Base-by-base conservation (phyloP, 2,329 filamentous ascomycete species). In the Dothistroma septosporum region DNA sequence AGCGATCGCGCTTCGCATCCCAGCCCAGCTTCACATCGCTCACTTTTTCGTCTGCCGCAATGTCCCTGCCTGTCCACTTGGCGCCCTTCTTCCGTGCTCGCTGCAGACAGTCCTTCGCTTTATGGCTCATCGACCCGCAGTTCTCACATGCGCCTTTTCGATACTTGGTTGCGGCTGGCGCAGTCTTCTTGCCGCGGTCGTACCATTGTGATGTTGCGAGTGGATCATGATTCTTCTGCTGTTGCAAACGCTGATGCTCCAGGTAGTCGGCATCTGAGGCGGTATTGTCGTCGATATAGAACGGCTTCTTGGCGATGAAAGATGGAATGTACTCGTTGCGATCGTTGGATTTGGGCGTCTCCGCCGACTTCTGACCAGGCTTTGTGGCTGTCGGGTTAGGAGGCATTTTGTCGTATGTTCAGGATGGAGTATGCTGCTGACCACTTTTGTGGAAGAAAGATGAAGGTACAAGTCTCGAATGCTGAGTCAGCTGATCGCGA, bases 91-190 rank as follows among this genome's bases (percentile, higher is more conserved):
- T 95, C 61, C 94, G 85, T 32, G 92, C 94, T 57, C 94, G 85
- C 71, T 88, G 91, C 55, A 99, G 78, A 73, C 94, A 99, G 72
- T 97, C 93, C 73, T 96, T 96, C 56, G 87, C 89, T 78, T 96
- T 96, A 78, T 99, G 94, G 66, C 90, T 92, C 90, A 97, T 95
- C 60, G 92, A 88, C 70, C 94, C 94, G 79, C 94, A 99, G 78
- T 99, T 99, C 77, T 97, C 93, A 78, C 94, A 99, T 57, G 94
- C 93, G 72, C 95, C 94, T 79, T 97, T 99, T 67, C 95, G 90
- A 75, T 90, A 99, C 74, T 97, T 99, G 67, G 94, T 99, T 55
- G 93, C 92, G 0, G 92, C 92, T 4, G 91, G 91, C 0, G 90
- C 78, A 73, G 91, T 93, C 55, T 65, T 89, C 89, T 54, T 53